Percentiles rank a stretch among this genome's conserved stretches.
Evolutionary conservation across 2,329 filamentous ascomycete genomes (phyloP).

Genomic region (Sporothrix globosa): DNA sequence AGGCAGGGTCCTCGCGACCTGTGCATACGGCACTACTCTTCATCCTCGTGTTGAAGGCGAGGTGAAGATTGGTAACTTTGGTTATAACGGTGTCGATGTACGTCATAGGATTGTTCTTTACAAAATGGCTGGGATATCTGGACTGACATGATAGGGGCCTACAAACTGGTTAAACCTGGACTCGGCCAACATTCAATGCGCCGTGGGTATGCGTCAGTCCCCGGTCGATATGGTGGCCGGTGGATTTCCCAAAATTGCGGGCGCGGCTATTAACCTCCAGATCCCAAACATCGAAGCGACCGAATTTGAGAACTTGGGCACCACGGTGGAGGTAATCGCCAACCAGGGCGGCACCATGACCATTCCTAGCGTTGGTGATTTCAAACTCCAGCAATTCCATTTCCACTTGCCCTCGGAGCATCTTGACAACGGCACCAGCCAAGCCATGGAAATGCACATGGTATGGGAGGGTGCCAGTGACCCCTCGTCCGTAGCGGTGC

Average conservation of each 20-base stretch:
- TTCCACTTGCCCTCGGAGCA: constrained; percentile 57
- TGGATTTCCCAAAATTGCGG: constrained; percentile 43
- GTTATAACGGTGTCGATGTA: constrained; percentile 46
- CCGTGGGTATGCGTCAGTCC: constrained; percentile 57
- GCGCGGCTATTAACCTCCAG: constrained; percentile 43
- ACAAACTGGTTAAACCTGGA: constrained; percentile 45
- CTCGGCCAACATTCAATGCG: constrained; percentile 54
- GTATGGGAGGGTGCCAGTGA: constrained; percentile 54
- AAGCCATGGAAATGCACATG: constrained; percentile 60
- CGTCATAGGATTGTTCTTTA: too few species aligned
- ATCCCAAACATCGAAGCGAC: constrained; percentile 51
- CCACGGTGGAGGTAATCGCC: constrained; percentile 57
- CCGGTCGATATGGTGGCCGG: constrained; percentile 58
- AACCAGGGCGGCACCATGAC: constrained; percentile 45
- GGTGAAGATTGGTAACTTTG: constrained; percentile 46
- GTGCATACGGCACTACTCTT: constrained; percentile 48
- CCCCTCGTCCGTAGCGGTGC: not conserved
- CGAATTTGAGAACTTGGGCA: constrained; percentile 61
- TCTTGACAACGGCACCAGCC: constrained; percentile 48
- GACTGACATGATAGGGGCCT: constrained; percentile 39
- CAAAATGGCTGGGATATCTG: too few species aligned
- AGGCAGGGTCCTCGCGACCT: constrained; percentile 36
- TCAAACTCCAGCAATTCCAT: constrained; percentile 53
- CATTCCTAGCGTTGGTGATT: constrained; percentile 43
- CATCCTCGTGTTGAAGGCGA: constrained; percentile 41